A percentile compares a stretch with the other conserved stretches of the same genome.
These are phyloP conservation scores for Pseudogymnoascus sp. DNA, from an alignment of 2,329 filamentous ascomycete species.

Conservation along the genomic window DNA sequence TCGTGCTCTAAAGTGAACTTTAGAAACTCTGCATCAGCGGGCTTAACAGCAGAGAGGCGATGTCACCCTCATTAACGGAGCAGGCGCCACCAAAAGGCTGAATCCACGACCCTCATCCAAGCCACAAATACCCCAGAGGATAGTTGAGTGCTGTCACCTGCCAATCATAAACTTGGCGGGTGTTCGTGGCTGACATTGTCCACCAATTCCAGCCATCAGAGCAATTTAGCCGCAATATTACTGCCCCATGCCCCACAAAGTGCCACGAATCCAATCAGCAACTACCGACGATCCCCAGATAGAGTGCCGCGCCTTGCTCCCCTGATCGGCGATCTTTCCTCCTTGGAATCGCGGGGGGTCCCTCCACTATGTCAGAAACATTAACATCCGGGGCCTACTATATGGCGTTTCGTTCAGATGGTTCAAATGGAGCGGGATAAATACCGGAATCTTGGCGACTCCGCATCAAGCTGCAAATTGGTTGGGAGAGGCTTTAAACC, in stretches of 20 bases:
- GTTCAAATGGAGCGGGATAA: slow-evolving; percentile 3
- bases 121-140: not conserved
- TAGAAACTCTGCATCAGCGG: not conserved
- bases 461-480: not conserved
- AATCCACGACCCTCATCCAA: not conserved
- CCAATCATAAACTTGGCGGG: not conserved
- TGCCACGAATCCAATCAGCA: slow-evolving; percentile 8
- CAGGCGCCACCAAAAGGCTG: slow-evolving; percentile 5
- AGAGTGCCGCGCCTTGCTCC: not conserved
- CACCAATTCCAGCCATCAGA: slow-evolving; percentile 5
- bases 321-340: not conserved
- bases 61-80: not conserved
- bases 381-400: not conserved
- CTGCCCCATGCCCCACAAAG: not conserved
- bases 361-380: slow-evolving; percentile 5
- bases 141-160: not conserved
- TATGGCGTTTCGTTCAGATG: slow-evolving; percentile 4
- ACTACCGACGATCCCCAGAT: slow-evolving; percentile 4
- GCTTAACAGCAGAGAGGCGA: not conserved
- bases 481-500: not conserved
- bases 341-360: not conserved
- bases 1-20: not conserved
- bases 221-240: not conserved
- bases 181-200: slow-evolving; percentile 1
- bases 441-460: not conserved